Conservation (phyloP, 345 rosid genomes). For the Noccaea caerulescens region DNA sequence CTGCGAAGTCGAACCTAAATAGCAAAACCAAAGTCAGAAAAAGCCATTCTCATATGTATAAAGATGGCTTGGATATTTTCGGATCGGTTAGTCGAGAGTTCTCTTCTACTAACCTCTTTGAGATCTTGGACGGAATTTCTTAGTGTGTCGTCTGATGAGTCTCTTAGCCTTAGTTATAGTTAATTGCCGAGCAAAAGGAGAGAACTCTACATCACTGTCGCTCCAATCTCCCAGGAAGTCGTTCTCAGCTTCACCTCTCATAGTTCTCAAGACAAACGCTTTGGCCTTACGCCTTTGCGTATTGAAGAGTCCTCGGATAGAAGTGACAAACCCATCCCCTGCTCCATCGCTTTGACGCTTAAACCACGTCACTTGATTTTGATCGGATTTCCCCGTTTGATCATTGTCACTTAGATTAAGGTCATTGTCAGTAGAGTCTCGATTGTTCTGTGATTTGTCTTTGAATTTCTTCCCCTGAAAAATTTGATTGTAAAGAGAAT, state of each 20-base stretch:
- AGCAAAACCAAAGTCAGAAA: not conserved
- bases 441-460: constrained; percentile 72
- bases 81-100: no score
- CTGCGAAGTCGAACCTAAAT: constrained; percentile 77
- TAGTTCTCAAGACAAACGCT: constrained; percentile 88
- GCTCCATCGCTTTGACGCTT: constrained; percentile 94
- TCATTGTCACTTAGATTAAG: constrained; percentile 83
- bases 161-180: constrained; percentile 90
- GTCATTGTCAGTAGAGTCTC: constrained; percentile 70
- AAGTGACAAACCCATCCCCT: constrained; percentile 97
- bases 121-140: constrained; percentile 76
- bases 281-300: constrained; percentile 93
- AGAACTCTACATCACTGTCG: constrained; percentile 82
- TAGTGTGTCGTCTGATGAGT: constrained; percentile 86
- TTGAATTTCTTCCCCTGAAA: constrained; percentile 92
- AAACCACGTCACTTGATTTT: constrained; percentile 66
- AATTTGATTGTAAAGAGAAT: constrained; percentile 9
- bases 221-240: constrained; percentile 93
- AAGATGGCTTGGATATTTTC: no score
- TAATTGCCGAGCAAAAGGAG: constrained; percentile 87
- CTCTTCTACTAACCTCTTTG: constrained; percentile 61
- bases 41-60: no score
- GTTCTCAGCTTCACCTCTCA: constrained; percentile 95
- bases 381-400: constrained; percentile 66
- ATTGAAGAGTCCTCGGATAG: constrained; percentile 85